Evolutionary conservation across 73 alveolate species (phyloP).

Genomic region (Paramecium primaurelia): DNA sequence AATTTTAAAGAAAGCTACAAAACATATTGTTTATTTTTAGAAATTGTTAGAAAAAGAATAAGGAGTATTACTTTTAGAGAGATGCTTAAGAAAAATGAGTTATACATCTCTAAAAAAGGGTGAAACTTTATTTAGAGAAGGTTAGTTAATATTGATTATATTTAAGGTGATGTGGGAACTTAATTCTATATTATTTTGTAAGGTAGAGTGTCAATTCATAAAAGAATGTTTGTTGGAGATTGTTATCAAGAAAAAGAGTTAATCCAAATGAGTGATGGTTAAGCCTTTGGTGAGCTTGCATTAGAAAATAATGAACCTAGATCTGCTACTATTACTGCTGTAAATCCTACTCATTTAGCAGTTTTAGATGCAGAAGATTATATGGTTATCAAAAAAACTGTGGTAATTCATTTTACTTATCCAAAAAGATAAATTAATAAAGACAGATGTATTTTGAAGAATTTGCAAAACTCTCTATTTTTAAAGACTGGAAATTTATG

Average conservation of each 20-base stretch:
- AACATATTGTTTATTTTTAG: not conserved
- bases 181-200: slow-evolving; percentile 22
- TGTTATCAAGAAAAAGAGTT: slow-evolving; percentile 22
- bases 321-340: slow-evolving; percentile 44
- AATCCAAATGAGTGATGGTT: slow-evolving; percentile 10
- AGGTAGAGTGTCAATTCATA: slow-evolving; percentile 11
- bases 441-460: slow-evolving; percentile 17
- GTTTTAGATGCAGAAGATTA: slow-evolving; percentile 51
- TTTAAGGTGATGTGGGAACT: slow-evolving; percentile 28
- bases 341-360: slow-evolving; percentile 33
- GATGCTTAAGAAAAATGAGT: slow-evolving; percentile 33
- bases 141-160: not conserved
- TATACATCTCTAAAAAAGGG: not conserved
- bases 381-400: slow-evolving; percentile 9
- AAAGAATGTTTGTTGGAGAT: slow-evolving; percentile 22
- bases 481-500: slow-evolving; percentile 24
- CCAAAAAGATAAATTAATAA: not conserved
- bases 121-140: not conserved
- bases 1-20: not conserved
- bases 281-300: slow-evolving; percentile 61
- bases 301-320: slow-evolving; percentile 47
- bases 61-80: not conserved
- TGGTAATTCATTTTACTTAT: not conserved
- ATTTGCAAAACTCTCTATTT: slow-evolving; percentile 16
- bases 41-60: not conserved